Base-by-base conservation (phyloP, 768 basidiomycete genomes). In the Floccularia luteovirens region DNA sequence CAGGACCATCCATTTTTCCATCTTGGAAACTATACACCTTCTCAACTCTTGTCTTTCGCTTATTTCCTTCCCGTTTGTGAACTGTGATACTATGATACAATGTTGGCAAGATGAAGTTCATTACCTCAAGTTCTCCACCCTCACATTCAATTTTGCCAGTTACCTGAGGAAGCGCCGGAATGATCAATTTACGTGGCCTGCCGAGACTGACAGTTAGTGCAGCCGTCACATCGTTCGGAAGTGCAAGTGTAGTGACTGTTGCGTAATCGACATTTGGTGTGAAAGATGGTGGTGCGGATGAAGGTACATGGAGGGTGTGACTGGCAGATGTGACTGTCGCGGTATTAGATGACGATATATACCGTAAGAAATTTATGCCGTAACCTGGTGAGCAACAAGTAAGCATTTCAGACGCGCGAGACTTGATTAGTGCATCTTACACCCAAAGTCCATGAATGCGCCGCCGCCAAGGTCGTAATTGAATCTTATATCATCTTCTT, bases 361-460 rank as follows among this genome's bases (percentile, higher is more conserved):
- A 76, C 24, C 72, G 70, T 30, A 70, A 60, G 38, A 60, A 56
- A 44, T 59, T 70, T 37, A 77, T 51, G 1, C 72, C 58, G 43
- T 77, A 78, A 42, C 65, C 75, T 76, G 53, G 24, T 14, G 3
- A 31, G 3, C 11, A 34, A 39, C 35, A 41, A 5, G 20, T 13
- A 22, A 41, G 35, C 20, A 8, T 2, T 24, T 21, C 14, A 12
- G 20, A 4, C 25, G 24, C 47, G 39, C 20, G 36, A 34, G 11
- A 47, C 10, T 12, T 43, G 44, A 20, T 43, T 45, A 23, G 49
- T 39, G 21, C 25, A 14, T 49, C 55, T 40, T 38, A 66, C 76
- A 72, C 31, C 75, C 77, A 64, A 73, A 66, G 48, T 83, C 82
- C 78, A 84, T 82, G 44, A 77, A 50, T 11, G 65, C 61, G 5